phyloP scores from a whole-genome alignment of 768 basidiomycete genomes.

The Lactarius evosmus region DNA sequence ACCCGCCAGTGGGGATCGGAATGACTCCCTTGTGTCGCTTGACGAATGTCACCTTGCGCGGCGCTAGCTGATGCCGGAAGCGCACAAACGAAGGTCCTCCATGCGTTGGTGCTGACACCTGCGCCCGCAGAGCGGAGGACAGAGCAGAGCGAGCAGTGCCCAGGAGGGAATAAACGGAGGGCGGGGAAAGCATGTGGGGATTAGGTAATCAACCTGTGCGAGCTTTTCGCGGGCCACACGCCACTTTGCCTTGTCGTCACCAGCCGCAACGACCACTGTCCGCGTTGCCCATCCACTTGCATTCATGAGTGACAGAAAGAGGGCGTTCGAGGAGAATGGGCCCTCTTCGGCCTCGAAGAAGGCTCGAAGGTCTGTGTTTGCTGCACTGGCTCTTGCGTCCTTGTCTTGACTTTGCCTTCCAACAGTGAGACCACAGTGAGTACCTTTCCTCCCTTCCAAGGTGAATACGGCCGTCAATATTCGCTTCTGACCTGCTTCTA shows the following conservation, averaged over 20 bases:
- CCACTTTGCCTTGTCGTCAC: conserved; percentile 9
- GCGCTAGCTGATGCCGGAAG: conserved; percentile 61
- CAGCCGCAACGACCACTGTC: conserved; percentile 24
- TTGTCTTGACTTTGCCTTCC: conserved; percentile 30
- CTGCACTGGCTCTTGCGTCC: background rate
- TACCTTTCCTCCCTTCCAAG: conserved; percentile 49
- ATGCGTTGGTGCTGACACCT: conserved; percentile 1
- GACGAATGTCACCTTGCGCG: conserved; percentile 75
- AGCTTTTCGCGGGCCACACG: too few relatives aligned
- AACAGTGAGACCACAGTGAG: conserved; percentile 67
- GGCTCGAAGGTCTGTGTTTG: conserved; percentile 53
- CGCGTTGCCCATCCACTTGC: background rate
- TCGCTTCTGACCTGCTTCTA: conserved; percentile 59
- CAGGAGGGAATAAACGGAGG: conserved; percentile 33
- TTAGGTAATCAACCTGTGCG: too few relatives aligned
- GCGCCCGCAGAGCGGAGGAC: conserved; percentile 9
- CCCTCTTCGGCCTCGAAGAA: conserved; percentile 23
- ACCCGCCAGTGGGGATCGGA: conserved; percentile 85
- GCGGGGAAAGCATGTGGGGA: conserved; percentile 34
- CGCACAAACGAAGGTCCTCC: conserved; percentile 28
- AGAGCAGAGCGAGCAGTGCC: conserved; percentile 30
- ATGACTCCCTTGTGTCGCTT: conserved; percentile 90
- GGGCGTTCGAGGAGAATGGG: conserved; percentile 21
- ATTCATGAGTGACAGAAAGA: conserved; percentile 27
- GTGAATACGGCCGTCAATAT: conserved; percentile 63